Conservation (phyloP, 2,329 filamentous ascomycete species). For the Pyricularia sp. region DNA sequence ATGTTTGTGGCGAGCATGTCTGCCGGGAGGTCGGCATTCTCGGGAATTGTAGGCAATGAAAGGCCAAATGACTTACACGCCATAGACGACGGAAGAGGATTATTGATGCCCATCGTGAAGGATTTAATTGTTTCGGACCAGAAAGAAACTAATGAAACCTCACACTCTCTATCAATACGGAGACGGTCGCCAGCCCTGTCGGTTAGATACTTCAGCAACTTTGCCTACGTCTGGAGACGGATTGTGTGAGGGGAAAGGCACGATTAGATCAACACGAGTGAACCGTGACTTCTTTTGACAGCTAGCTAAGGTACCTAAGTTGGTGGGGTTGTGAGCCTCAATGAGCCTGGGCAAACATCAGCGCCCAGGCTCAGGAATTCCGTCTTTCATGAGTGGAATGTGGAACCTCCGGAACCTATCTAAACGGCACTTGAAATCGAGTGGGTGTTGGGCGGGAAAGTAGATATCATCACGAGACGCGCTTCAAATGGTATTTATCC, state of each 20-base stretch:
- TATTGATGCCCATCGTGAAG: slow-evolving; percentile 46
- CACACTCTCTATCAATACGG: no score
- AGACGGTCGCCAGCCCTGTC: neutral
- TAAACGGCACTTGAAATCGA: neutral
- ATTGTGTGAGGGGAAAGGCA: neutral
- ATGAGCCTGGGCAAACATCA: neutral
- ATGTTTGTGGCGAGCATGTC: neutral
- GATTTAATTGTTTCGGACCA: neutral
- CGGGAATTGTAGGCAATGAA: neutral
- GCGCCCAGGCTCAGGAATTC: neutral
- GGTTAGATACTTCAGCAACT: neutral
- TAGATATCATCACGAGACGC: neutral
- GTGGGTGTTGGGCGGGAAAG: neutral
- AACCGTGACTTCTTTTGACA: neutral
- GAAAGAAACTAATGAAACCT: neutral
- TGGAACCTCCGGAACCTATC: neutral
- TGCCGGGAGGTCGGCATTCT: neutral
- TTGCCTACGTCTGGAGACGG: neutral
- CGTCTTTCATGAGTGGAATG: neutral
- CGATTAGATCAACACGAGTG: neutral
- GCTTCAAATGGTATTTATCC: no score
- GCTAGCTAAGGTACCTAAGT: neutral
- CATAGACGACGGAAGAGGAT: slow-evolving; percentile 53
- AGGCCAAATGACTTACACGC: slow-evolving; percentile 41
- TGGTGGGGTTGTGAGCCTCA: slow-evolving; percentile 3